These are phyloP conservation scores for Fusarium setosum DNA, from an alignment of 2,329 filamentous ascomycete genomes.

Conservation along the genomic window DNA sequence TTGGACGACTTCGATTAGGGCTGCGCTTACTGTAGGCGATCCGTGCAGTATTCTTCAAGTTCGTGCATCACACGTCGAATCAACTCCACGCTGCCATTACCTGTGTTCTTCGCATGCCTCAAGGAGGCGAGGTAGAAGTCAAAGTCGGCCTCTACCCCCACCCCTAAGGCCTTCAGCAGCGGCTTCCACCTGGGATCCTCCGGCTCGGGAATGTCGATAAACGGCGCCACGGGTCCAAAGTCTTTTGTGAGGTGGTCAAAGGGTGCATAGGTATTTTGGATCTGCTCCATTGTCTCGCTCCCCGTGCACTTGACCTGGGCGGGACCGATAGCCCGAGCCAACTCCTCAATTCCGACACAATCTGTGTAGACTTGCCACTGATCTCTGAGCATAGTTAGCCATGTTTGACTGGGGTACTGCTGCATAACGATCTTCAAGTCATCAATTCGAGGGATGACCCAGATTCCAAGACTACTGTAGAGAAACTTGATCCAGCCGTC, in stretches of 20 bases:
- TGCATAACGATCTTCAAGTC: background rate
- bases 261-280: background rate
- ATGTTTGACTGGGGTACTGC: background rate
- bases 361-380: background rate
- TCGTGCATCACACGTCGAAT: background rate
- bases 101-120: background rate
- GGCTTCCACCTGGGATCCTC: background rate
- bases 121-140: constrained; percentile 4
- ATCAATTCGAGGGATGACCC: background rate
- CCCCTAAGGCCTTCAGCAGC: background rate
- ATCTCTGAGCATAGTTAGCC: constrained; percentile 1
- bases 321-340: background rate
- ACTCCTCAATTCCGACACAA: background rate
- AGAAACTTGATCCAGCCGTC: constrained; percentile 1
- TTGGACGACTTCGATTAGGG: background rate
- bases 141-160: background rate
- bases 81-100: background rate
- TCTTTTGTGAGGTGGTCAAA: background rate
- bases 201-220: constrained; percentile 9
- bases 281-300: background rate
- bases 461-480: background rate
- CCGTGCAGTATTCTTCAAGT: background rate
- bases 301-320: background rate
- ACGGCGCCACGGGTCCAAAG: background rate
- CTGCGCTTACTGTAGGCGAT: background rate